phyloP scores from a whole-genome alignment of 495 filamentous ascomycete genomes.

The Penicillium lividum region DNA sequence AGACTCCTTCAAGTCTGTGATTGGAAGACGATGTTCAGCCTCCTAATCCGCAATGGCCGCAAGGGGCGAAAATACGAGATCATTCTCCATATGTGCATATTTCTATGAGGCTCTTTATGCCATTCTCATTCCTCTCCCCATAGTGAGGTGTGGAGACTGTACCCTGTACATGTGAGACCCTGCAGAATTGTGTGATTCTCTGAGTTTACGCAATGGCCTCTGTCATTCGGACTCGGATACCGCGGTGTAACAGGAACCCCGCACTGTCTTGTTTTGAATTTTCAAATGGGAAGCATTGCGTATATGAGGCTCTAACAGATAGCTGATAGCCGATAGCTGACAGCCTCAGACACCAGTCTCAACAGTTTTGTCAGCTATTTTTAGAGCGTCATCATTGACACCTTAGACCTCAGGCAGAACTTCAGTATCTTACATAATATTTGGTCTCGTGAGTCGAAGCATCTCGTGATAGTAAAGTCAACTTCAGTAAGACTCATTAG shows the following conservation, averaged over 20 bases:
- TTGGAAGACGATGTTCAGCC: background rate
- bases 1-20: background rate
- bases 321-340: no score
- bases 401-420: no score
- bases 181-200: conserved; percentile 1
- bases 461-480: no score
- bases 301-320: background rate
- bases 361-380: no score
- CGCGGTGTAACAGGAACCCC: background rate
- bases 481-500: no score
- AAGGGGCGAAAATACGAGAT: background rate
- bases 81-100: background rate
- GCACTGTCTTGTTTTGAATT: background rate
- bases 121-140: background rate
- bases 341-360: no score
- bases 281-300: background rate
- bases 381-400: no score
- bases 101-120: background rate
- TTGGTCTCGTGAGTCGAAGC: no score
- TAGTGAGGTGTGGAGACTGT: background rate
- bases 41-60: background rate
- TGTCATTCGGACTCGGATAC: background rate
- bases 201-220: background rate
- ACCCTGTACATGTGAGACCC: background rate
- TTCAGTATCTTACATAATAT: no score